Evolutionary conservation across 108 stramenopile species (phyloP), one percentile per base, ranked within the genome.

Genomic region (Nitzschia sp.): DNA sequence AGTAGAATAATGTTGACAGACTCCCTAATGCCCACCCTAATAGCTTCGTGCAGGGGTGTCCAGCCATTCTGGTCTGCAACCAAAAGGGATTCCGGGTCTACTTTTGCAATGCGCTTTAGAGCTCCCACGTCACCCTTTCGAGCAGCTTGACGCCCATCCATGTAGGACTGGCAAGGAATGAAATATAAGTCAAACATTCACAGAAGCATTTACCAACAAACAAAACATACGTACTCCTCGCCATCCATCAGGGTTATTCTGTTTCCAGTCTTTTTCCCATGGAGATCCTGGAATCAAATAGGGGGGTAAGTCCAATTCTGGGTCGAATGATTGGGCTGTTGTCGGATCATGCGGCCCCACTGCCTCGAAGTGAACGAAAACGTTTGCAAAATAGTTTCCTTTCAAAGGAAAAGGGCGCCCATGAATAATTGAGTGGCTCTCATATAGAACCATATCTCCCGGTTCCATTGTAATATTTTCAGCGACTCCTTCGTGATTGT

Each of bases 401-500:
- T 72, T 38, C 26, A 71, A 17, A 48, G 80, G 62, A 67, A 80
- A 75, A 37, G 74, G 69, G 34, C 74, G 68, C 42, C 75, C 91
- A 63, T 94, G 92, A 59, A 90, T 60, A 41, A 90, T 82, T 15
- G 90, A 86, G 56, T 87, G 85, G 52, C 69, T 73, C 63, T 94
- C 92, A 67, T 91, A 97, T 39, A 96, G 65, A 11, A 34, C 90
- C 95, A 69, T 87, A 76, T 72, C 93, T 29, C 96, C 95, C 5
- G 93, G 93, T 68, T 91, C 89, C 88, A 97, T 88, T n/a, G 97
- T 97, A 38, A 97, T 81, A 78, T 96, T 96, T 48, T 86, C 53
- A 12, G 91, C 91, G 17, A 64, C 75, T 34, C 97, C 95, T 39
- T 96, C 90, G 42, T 94, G 89, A 42, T 83, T 89, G 69, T 85